Percentiles rank a stretch among this genome's conserved stretches.
These are phyloP conservation scores for Podila epicladia DNA, from an alignment of 192 early-diverging fungal genomes.

Conservation along the genomic window DNA sequence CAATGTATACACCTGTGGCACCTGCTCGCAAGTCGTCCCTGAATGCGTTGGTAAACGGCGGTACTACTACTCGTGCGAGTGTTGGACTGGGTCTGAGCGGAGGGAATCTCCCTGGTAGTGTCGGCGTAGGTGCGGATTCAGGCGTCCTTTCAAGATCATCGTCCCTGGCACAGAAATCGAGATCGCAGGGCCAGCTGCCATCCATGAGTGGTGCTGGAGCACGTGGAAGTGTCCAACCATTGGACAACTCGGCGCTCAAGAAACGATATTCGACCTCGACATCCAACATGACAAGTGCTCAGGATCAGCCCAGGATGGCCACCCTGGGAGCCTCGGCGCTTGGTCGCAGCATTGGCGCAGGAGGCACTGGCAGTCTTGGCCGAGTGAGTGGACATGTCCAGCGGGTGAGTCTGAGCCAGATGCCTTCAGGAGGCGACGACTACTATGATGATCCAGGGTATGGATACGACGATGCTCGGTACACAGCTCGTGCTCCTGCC, in stretches of 20 bases:
- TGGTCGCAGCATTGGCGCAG: neutral
- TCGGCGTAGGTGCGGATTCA: neutral
- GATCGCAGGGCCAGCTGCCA: neutral
- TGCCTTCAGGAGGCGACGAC: neutral
- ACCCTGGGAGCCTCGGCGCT: neutral
- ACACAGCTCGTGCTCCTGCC: neutral
- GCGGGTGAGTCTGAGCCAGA: too few relatives aligned
- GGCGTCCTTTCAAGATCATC: neutral
- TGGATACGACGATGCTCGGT: neutral
- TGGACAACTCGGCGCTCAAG: constrained; percentile 3
- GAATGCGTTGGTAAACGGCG: constrained; percentile 4
- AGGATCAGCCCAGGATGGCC: neutral
- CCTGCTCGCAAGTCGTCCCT: constrained; percentile 2
- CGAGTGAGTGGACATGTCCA: too few relatives aligned
- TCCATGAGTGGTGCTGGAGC: neutral
- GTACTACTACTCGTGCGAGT: neutral
- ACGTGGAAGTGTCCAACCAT: neutral
- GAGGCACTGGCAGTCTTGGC: neutral
- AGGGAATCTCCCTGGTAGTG: neutral
- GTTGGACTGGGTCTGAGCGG: neutral
- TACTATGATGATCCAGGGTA: neutral
- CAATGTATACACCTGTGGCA: neutral
- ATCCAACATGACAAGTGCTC: neutral
- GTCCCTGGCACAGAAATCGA: neutral
- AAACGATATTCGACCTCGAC: neutral